Conservation (phyloP, 1,284 basidiomycete genomes). For the Cutaneotrichosporon mucoides region DNA sequence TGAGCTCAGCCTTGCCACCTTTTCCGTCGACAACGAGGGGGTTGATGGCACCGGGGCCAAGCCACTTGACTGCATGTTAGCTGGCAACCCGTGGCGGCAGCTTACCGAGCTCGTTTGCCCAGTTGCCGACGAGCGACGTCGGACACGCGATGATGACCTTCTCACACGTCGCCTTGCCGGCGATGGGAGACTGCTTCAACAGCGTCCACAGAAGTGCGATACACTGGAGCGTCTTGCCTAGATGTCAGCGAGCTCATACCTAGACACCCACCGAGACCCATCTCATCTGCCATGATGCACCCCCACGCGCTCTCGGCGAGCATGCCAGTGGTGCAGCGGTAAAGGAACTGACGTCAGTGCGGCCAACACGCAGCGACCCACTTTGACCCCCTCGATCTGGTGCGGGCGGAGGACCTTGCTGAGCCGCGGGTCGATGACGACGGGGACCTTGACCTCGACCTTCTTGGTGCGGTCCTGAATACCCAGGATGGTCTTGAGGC, state of each 20-base stretch:
- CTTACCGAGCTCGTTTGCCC: conserved; percentile 92
- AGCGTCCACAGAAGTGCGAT: conserved; percentile 95
- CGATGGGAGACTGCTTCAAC: conserved; percentile 89
- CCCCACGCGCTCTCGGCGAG: conserved; percentile 87
- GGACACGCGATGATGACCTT: conserved; percentile 99
- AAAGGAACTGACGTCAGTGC: conserved; percentile 64
- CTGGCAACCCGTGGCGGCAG: conserved; percentile 4
- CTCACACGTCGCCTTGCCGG: conserved; percentile 83
- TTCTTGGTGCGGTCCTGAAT: conserved; percentile 62
- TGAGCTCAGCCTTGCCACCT: conserved; percentile 73
- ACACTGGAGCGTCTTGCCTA: conserved; percentile 86
- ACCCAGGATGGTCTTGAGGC: conserved; percentile 76
- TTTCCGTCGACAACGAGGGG: conserved; percentile 86
- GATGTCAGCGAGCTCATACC: background rate
- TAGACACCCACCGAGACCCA: conserved; percentile 70
- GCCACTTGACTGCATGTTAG: conserved; percentile 71
- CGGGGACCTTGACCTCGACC: conserved; percentile 76
- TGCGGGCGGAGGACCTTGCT: conserved; percentile 88
- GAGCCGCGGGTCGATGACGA: conserved; percentile 89
- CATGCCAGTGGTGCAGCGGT: conserved; percentile 91
- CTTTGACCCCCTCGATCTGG: conserved; percentile 97
- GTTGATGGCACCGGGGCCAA: conserved; percentile 75
- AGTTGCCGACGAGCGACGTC: conserved; percentile 93
- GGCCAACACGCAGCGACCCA: conserved; percentile 44
- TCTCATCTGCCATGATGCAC: conserved; percentile 99